phyloP scores from a whole-genome alignment of 2,329 filamentous ascomycete species.

The Plectosphaerella plurivora region DNA sequence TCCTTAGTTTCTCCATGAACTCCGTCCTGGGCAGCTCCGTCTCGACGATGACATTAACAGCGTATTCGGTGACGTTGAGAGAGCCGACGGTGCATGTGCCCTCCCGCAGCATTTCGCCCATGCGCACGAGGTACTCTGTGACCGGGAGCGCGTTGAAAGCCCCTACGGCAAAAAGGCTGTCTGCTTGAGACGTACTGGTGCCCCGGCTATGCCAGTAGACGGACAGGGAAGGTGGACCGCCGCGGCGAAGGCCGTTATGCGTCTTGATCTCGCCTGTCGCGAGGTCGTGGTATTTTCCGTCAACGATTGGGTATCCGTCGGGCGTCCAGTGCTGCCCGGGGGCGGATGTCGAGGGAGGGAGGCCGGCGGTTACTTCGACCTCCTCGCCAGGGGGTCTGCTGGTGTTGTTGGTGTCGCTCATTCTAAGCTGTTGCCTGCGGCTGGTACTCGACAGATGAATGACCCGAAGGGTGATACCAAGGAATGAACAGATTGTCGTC shows the following conservation, averaged over 20 bases:
- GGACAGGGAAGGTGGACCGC: background rate
- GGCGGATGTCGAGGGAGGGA: too few species aligned
- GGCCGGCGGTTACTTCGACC: too few species aligned
- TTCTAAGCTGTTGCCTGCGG: too few species aligned
- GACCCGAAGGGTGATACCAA: too few species aligned
- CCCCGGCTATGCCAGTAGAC: conserved; percentile 1
- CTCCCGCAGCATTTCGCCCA: conserved; percentile 1
- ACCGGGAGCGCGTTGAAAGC: background rate
- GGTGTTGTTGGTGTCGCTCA: too few species aligned
- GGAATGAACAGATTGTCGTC: too few species aligned
- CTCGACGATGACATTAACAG: conserved; percentile 3
- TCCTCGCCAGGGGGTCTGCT: too few species aligned
- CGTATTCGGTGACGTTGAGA: background rate
- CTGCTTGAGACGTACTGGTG: background rate
- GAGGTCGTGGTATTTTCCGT: conserved; percentile 9
- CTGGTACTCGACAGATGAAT: too few species aligned
- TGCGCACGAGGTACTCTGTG: conserved; percentile 1
- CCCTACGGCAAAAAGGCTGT: conserved; percentile 1
- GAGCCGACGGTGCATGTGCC: background rate
- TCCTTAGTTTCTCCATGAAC: conserved; percentile 7
- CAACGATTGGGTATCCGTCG: conserved; percentile 9
- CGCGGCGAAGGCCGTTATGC: background rate
- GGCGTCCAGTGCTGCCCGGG: conserved; percentile 1
- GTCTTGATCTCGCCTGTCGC: conserved; percentile 4
- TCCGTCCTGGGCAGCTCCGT: background rate